Evolutionary conservation across 805 yeast genomes (phyloP), one percentile per base, ranked within the genome.

Genomic region (Nakazawaea anatomiae): DNA sequence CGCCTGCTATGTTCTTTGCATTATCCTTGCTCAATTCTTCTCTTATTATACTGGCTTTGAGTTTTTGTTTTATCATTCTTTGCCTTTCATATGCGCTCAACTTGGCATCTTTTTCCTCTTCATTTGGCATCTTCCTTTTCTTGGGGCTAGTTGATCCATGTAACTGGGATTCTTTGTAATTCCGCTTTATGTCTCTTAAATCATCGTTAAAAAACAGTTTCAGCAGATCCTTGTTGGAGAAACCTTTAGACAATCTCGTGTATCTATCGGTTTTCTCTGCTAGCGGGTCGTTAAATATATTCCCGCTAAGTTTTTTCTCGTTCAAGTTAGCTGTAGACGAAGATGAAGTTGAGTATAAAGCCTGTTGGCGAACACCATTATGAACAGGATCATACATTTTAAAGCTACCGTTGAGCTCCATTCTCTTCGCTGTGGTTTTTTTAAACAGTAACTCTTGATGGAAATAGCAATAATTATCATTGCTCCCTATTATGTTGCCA

Each of bases 401-500:
- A 53, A 76, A 71, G 53, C 79, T 69, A 12, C 87, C 79, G 64
- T 82, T 87, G 49, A 92, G 71, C 63, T 91, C 98, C 72, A 89
- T 78, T 54, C 98, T 71, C 54, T 78, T 74, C n/a, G 82, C 74
- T 25, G 80, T 76, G 0, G 77, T 65, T 43, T 72, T 72, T 42
- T 76, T 73, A 50, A 80, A 70, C 42, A 79, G 73, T 45, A 73
- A 57, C 54, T 88, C 92, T 14, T 76, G 70, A 60, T 91, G 98
- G 58, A 69, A 89, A 10, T 80, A 82, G 65, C 98, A 91, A 52
- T 79, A 75, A 28, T 74, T 76, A 40, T 71, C 72, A 7, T 75
- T 66, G 25, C 62, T 66, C 60, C 89, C 81, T 4, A 90, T 77
- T 40, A 87, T 83, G 5, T 76, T 70, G 9, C 68, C 69, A 66